Percentiles rank a stretch among this genome's conserved stretches.
These are phyloP conservation scores for Tylopilus plumbeoviolaceoides DNA, from an alignment of 768 basidiomycete genomes.

Conservation along the genomic window DNA sequence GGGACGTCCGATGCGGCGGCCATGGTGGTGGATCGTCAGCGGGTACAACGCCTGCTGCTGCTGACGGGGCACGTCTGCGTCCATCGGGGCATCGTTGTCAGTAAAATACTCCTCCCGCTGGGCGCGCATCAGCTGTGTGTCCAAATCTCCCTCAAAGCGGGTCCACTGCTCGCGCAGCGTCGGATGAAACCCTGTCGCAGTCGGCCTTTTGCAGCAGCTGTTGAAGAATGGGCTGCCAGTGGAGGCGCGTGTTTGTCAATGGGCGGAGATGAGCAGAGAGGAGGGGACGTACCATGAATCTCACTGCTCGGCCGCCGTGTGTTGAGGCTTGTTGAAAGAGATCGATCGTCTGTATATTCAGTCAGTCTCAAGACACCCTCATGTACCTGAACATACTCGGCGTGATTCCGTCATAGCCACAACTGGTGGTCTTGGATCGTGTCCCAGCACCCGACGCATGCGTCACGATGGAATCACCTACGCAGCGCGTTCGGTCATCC, in stretches of 20 bases:
- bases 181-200: slow-evolving; percentile 37
- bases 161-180: slow-evolving; percentile 52
- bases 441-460: slow-evolving; percentile 45
- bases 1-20: slow-evolving; percentile 2
- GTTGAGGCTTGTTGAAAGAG: slow-evolving; percentile 61
- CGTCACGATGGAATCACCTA: slow-evolving; percentile 78
- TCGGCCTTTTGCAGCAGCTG: slow-evolving; percentile 48
- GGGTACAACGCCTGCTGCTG: slow-evolving; percentile 23
- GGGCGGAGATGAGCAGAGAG: not conserved
- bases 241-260: slow-evolving; percentile 1
- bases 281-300: slow-evolving; percentile 54
- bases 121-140: slow-evolving; percentile 42
- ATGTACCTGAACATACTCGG: slow-evolving; percentile 12
- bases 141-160: slow-evolving; percentile 53
- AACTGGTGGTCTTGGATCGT: slow-evolving; percentile 61
- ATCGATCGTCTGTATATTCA: slow-evolving; percentile 42
- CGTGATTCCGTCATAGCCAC: slow-evolving; percentile 67
- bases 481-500: not conserved
- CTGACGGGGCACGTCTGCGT: slow-evolving; percentile 8
- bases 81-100: slow-evolving; percentile 15
- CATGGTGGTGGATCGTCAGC: slow-evolving; percentile 5
- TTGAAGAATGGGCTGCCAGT: slow-evolving; percentile 70
- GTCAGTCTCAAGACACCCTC: not conserved
- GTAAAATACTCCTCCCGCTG: slow-evolving; percentile 24
- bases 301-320: slow-evolving; percentile 62